Percentiles rank a stretch among this genome's conserved stretches.
Evolutionary conservation across 2,329 filamentous ascomycete species (phyloP).

Genomic region (Nothopassalora personata): DNA sequence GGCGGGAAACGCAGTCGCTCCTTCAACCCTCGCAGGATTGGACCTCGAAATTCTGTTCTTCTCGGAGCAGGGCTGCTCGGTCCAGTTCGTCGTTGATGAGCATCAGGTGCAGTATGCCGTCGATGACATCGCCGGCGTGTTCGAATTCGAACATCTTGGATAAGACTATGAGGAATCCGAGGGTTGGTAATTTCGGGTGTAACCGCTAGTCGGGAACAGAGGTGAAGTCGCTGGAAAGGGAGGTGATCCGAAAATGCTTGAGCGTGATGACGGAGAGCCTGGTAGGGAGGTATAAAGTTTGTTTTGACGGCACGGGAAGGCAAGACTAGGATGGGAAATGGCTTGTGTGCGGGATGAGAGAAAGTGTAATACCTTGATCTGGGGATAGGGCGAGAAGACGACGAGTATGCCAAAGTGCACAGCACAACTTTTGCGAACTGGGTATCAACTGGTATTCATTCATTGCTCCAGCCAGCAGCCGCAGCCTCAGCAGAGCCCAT

Average conservation of each 20-base stretch:
- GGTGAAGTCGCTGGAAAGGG: neutral
- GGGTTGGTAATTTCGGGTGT: neutral
- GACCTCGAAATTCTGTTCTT: neutral
- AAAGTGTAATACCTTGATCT: neutral
- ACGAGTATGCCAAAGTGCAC: slow-evolving; percentile 4
- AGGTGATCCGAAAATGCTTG: neutral
- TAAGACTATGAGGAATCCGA: neutral
- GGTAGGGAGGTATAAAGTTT: neutral
- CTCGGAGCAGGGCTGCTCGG: neutral
- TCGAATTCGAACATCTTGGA: neutral
- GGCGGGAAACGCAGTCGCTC: neutral
- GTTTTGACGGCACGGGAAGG: neutral
- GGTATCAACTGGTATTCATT: slow-evolving; percentile 24
- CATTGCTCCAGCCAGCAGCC: slow-evolving; percentile 12
- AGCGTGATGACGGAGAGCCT: neutral
- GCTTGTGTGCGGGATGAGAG: neutral
- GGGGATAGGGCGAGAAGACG: neutral
- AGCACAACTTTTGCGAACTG: slow-evolving; percentile 4
- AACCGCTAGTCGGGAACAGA: neutral
- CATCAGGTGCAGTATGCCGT: neutral
- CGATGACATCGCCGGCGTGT: neutral
- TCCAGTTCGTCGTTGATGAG: neutral
- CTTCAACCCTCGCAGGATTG: neutral
- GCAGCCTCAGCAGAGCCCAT: slow-evolving; percentile 4
- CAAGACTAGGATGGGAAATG: neutral